Conservation (phyloP, 1,139 yeast genomes). For the Eremothecium gossypii region DNA sequence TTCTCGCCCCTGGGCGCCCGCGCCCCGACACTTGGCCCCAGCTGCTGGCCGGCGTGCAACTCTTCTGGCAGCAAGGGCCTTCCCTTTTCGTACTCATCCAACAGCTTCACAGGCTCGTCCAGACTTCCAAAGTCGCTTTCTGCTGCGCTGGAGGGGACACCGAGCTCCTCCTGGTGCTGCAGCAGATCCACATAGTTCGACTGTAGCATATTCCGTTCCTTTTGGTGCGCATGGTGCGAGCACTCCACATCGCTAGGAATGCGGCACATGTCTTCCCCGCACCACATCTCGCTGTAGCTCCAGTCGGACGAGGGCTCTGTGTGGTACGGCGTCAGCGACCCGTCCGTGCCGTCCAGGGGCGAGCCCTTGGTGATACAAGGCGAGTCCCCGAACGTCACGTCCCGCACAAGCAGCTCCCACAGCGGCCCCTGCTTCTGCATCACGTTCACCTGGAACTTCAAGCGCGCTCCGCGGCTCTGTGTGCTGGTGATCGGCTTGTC, state of each 20-base stretch:
- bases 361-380: conserved; percentile 8
- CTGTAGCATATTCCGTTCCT: neutral
- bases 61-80: no score
- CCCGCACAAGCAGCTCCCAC: conserved; percentile 6
- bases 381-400: conserved; percentile 9
- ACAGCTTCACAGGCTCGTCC: neutral
- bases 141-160: neutral
- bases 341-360: neutral
- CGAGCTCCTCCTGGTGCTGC: neutral
- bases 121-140: neutral
- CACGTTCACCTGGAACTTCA: conserved; percentile 9
- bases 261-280: neutral
- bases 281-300: conserved; percentile 8
- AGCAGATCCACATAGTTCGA: conserved; percentile 1
- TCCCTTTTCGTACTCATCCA: neutral
- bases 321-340: conserved; percentile 2
- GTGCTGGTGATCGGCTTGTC: conserved; percentile 6
- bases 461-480: conserved; percentile 11
- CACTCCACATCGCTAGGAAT: neutral
- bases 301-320: conserved; percentile 7
- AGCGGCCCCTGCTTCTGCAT: neutral
- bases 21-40: no score
- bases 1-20: no score
- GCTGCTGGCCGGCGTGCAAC: no score
- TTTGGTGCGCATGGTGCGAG: neutral